Percentiles rank a stretch among this genome's conserved stretches.
phyloP scores from a whole-genome alignment of 192 early-diverging fungal species.

The Coemansia sp. region DNA sequence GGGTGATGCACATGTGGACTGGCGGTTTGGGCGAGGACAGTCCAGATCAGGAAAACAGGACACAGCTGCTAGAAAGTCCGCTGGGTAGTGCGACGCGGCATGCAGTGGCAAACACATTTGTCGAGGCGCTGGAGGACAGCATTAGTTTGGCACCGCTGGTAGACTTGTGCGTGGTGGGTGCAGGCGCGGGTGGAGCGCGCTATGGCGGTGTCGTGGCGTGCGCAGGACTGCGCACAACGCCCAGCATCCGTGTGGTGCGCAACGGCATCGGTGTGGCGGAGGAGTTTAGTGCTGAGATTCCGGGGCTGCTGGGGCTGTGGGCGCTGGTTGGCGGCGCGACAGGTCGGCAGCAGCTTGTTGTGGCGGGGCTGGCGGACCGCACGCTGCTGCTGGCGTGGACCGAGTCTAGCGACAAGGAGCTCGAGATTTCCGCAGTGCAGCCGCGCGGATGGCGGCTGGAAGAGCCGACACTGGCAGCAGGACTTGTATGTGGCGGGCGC shows the following conservation, averaged over 20 bases:
- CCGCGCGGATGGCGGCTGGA: constrained; percentile 34
- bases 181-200: constrained; percentile 44
- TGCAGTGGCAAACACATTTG: constrained; percentile 39
- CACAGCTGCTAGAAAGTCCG: constrained; percentile 8
- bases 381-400: constrained; percentile 37
- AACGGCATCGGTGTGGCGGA: constrained; percentile 87
- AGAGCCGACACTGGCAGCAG: constrained; percentile 36
- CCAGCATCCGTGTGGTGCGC: constrained; percentile 76
- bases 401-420: constrained; percentile 34
- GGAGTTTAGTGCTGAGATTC: constrained; percentile 58
- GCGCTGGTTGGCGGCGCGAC: constrained; percentile 43
- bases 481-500: constrained; percentile 5
- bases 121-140: constrained; percentile 64
- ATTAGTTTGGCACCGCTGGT: constrained; percentile 78
- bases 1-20: neutral
- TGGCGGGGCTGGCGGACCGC: constrained; percentile 21
- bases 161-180: constrained; percentile 84
- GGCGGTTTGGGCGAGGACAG: neutral
- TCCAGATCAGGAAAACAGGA: neutral
- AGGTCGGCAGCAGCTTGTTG: constrained; percentile 17
- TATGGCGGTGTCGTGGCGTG: constrained; percentile 78
- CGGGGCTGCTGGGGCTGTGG: constrained; percentile 75
- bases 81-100: neutral
- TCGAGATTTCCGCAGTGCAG: constrained; percentile 46
- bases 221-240: constrained; percentile 72